These are phyloP conservation scores for Wickerhamomyces bovis DNA, from an alignment of 805 yeast genomes.

Conservation along the genomic window DNA sequence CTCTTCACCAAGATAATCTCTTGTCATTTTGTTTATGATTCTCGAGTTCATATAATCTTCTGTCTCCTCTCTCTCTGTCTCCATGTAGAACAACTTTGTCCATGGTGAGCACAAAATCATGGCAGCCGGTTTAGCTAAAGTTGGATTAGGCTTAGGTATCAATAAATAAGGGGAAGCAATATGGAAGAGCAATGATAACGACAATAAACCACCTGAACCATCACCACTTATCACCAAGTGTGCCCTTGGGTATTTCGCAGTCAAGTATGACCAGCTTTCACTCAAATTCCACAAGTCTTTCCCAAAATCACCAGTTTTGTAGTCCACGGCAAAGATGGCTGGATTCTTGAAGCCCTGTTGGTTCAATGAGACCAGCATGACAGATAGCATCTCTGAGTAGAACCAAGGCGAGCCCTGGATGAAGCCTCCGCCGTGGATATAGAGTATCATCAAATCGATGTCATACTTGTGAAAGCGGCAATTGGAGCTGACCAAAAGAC, in stretches of 20 bases:
- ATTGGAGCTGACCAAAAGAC: conserved; percentile 29
- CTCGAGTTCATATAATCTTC: neutral
- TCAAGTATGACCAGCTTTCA: conserved; percentile 29
- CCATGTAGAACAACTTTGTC: conserved; percentile 9
- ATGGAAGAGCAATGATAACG: conserved; percentile 32
- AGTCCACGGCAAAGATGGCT: conserved; percentile 34
- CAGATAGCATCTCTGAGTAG: conserved; percentile 39
- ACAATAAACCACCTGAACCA: conserved; percentile 42
- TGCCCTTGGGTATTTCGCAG: conserved; percentile 20
- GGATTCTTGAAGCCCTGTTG: conserved; percentile 48
- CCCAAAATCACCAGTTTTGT: conserved; percentile 16
- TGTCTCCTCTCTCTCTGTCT: conserved; percentile 4
- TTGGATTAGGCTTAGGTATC: neutral
- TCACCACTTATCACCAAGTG: conserved; percentile 37
- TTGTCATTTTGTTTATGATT: neutral
- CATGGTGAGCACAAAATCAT: conserved; percentile 30
- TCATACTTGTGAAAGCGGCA: conserved; percentile 21
- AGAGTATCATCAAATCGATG: conserved; percentile 36
- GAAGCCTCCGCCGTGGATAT: conserved; percentile 39
- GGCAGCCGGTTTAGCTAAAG: conserved; percentile 24
- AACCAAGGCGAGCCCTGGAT: conserved; percentile 32
- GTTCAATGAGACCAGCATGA: conserved; percentile 34
- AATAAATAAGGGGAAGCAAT: conserved; percentile 27
- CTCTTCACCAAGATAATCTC: neutral
- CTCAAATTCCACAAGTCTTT: conserved; percentile 24